Base-by-base conservation (phyloP, 192 early-diverging fungal species). In the Gaertneriomyces sp. region DNA sequence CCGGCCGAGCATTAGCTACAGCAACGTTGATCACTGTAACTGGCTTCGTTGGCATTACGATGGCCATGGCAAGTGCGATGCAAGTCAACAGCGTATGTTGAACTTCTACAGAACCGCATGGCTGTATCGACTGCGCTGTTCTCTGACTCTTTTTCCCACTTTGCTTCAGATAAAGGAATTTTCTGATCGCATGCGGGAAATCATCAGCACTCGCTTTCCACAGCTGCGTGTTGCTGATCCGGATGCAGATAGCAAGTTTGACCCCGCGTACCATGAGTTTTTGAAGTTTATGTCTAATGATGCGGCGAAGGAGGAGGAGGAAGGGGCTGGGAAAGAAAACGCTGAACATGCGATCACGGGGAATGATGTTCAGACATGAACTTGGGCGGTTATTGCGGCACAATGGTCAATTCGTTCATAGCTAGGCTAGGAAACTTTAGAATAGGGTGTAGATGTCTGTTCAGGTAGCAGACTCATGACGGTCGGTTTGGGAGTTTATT, bases 1-100 rank as follows among this genome's bases (percentile, higher is more conserved):
- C 77, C 43, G 77, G 77, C 5, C 61, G 77, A 6, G 73, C 77
- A 19, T 79, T 79, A 59, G 50, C 56, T 16, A 75, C 71, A 4
- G 77, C 69, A 20, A 79, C 77, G 4, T 20, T 62, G 16, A 38
- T 79, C 57, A 69, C 72, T 7, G 40, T 75, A 38, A 75, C 73
- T 10, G 77, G 66, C 53, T 60, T 73, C 4, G 19, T 72, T 3
- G 73, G 73, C 1, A 16, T 65, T 19, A 54, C 61, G 6, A 75
- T 75, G 77, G 72, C 52, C 38, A 64, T 73, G 4, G 77, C 74
- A 4, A 60, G 69, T 40, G 58, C 60, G 5, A 64, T 79, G 66
- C 56, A 67, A 11, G 77, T 73, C 64, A 73, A 73, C 54, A 75
- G 44, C 45, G 76, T 75, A 56, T 63, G 70, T 73, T 25, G 17